Percentiles rank a stretch among this genome's conserved stretches.
Conservation (phyloP, 768 basidiomycete species). For the Suillus lakei region DNA sequence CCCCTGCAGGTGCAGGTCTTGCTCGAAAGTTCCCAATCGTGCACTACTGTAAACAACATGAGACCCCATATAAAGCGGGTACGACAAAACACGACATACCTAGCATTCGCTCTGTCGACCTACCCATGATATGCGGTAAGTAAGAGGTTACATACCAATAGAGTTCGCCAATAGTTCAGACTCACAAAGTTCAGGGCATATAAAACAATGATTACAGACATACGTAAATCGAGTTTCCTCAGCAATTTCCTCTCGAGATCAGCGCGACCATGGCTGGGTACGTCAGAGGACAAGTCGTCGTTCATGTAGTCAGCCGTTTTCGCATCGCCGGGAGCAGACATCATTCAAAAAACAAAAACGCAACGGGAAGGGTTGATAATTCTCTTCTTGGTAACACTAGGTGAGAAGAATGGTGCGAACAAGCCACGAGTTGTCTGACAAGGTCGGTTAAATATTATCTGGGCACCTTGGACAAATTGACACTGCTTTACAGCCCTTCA, state of each 20-base stretch:
- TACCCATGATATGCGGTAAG: background rate
- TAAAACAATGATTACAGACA: slow-evolving; percentile 11
- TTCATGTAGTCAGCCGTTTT: background rate
- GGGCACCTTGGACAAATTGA: background rate
- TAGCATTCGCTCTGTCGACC: slow-evolving; percentile 14
- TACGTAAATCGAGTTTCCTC: slow-evolving; percentile 13
- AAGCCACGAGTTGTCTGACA: background rate
- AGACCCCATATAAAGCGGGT: background rate
- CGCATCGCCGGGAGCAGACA: background rate
- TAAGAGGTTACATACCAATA: background rate
- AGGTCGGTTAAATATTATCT: background rate
- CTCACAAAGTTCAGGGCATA: slow-evolving; percentile 17
- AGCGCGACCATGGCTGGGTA: background rate
- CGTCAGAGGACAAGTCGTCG: background rate
- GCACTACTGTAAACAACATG: slow-evolving; percentile 14
- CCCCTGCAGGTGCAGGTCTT: slow-evolving; percentile 27
- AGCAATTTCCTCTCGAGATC: slow-evolving; percentile 9
- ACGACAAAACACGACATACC: background rate
- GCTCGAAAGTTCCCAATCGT: slow-evolving; percentile 26
- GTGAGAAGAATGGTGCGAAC: background rate
- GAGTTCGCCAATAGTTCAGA: background rate
- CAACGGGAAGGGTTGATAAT: background rate
- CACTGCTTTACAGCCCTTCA: too few relatives aligned
- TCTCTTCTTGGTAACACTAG: background rate
- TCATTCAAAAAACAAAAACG: background rate